A percentile compares a stretch with the other conserved stretches of the same genome.
Conservation (phyloP, 345 rosid genomes). For the Ricinus communis region DNA sequence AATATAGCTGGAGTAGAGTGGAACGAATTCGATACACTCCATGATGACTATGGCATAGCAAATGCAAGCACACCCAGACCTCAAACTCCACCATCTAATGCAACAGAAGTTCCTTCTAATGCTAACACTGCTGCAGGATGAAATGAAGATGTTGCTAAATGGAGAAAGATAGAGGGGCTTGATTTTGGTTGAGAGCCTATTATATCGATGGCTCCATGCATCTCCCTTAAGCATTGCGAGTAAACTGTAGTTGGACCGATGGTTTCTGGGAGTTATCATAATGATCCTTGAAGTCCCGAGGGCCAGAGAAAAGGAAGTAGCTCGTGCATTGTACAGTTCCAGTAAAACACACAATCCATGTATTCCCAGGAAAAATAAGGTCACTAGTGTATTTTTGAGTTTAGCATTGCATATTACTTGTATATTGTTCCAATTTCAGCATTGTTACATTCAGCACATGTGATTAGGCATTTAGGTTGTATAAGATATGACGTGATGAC, state of each 20-base stretch:
- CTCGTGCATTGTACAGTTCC: conserved; percentile 33
- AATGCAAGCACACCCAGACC: conserved; percentile 45
- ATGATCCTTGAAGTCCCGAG: conserved; percentile 16
- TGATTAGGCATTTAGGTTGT: not conserved
- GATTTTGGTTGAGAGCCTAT: conserved; percentile 7
- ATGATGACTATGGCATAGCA: conserved; percentile 40
- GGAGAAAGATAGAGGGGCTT: not conserved
- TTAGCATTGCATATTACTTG: conserved; percentile 12
- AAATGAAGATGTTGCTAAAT: conserved; percentile 7
- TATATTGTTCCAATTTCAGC: conserved; percentile 24
- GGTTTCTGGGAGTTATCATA: conserved; percentile 10
- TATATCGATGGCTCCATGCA: conserved; percentile 11
- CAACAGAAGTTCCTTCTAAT: conserved; percentile 40
- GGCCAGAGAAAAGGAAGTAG: conserved; percentile 16
- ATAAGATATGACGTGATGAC: conserved; percentile 20
- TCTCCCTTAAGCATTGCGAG: not conserved
- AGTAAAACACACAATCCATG: conserved; percentile 9
- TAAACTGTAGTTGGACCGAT: not conserved
- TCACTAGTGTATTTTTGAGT: conserved; percentile 2
- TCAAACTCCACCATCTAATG: conserved; percentile 55
- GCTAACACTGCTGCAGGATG: conserved; percentile 33
- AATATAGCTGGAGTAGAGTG: conserved; percentile 53
- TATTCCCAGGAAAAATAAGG: conserved; percentile 25
- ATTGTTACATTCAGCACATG: conserved; percentile 12
- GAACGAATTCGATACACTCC: conserved; percentile 46